These are phyloP conservation scores for Alternaria arborescens DNA, from an alignment of 2,329 filamentous ascomycete species.

Conservation along the genomic window DNA sequence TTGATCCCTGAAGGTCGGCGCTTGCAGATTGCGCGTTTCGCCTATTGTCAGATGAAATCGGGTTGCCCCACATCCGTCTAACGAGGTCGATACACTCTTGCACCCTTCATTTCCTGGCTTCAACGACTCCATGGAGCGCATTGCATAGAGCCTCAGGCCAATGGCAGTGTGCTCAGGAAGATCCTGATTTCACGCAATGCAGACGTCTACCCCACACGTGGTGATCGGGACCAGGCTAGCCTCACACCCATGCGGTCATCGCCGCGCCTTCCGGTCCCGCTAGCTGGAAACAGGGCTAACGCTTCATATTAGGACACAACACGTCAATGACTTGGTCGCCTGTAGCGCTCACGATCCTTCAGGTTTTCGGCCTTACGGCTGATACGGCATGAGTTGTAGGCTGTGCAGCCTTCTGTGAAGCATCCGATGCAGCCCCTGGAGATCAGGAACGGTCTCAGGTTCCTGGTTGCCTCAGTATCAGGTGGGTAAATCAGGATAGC, in stretches of 20 bases:
- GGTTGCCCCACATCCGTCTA: slow-evolving; percentile 18
- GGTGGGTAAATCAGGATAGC: neutral
- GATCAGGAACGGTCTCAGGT: neutral
- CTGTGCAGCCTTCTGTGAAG: slow-evolving; percentile 23
- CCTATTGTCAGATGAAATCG: slow-evolving; percentile 16
- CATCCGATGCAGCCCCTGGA: neutral
- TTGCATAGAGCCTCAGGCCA: slow-evolving; percentile 4
- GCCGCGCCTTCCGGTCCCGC: slow-evolving; percentile 12
- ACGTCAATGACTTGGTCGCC: slow-evolving; percentile 45
- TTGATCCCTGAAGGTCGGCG: slow-evolving; percentile 6
- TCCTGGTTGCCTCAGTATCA: slow-evolving; percentile 7
- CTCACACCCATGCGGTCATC: slow-evolving; percentile 22
- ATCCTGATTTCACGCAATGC: slow-evolving; percentile 1
- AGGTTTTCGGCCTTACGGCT: slow-evolving; percentile 37
- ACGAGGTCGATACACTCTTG: slow-evolving; percentile 6
- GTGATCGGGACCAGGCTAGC: slow-evolving; percentile 9
- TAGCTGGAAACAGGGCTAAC: slow-evolving; percentile 23
- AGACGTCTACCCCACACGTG: slow-evolving; percentile 18
- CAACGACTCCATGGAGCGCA: slow-evolving; percentile 6
- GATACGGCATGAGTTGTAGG: slow-evolving; percentile 26
- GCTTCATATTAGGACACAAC: slow-evolving; percentile 36
- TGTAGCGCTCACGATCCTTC: slow-evolving; percentile 38
- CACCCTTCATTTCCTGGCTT: slow-evolving; percentile 17
- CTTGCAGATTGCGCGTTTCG: slow-evolving; percentile 12
- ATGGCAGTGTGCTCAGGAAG: neutral